A percentile compares a stretch with the other conserved stretches of the same genome.
Conservation (phyloP, 805 yeast genomes). For the Kluyveromyces siamensis region DNA sequence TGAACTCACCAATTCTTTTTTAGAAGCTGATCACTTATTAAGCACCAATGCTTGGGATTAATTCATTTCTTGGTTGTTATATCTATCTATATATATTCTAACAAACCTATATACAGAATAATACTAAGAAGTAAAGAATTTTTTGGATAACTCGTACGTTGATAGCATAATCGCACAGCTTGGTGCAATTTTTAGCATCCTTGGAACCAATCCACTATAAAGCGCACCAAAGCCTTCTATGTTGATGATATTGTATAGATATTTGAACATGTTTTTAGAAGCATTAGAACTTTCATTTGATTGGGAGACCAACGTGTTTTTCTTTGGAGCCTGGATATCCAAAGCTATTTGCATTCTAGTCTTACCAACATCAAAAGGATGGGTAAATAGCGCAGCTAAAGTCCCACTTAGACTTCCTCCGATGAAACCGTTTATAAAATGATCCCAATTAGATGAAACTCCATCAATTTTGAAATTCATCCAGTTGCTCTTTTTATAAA, state of each 20-base stretch:
- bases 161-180: constrained; percentile 98
- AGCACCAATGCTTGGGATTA: constrained; percentile 3
- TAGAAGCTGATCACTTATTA: constrained; percentile 2
- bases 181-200: constrained; percentile 88
- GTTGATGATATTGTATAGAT: constrained; percentile 50
- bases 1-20: constrained; percentile 1
- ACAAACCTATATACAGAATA: neutral
- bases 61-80: neutral
- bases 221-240: constrained; percentile 76
- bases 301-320: constrained; percentile 1
- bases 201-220: constrained; percentile 80
- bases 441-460: constrained; percentile 28
- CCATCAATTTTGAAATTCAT: neutral
- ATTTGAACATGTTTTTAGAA: constrained; percentile 50
- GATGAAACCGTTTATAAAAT: constrained; percentile 57
- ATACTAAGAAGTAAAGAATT: constrained; percentile 30
- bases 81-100: neutral
- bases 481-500: constrained; percentile 27
- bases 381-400: constrained; percentile 77
- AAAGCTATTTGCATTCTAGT: constrained; percentile 66
- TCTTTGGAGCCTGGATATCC: constrained; percentile 1
- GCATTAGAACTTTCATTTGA: constrained; percentile 3
- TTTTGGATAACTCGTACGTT: constrained; percentile 83
- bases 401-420: constrained; percentile 82
- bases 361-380: constrained; percentile 96